Base-by-base conservation (phyloP, 2,329 filamentous ascomycete species). In the Thielaviopsis euricoi region DNA sequence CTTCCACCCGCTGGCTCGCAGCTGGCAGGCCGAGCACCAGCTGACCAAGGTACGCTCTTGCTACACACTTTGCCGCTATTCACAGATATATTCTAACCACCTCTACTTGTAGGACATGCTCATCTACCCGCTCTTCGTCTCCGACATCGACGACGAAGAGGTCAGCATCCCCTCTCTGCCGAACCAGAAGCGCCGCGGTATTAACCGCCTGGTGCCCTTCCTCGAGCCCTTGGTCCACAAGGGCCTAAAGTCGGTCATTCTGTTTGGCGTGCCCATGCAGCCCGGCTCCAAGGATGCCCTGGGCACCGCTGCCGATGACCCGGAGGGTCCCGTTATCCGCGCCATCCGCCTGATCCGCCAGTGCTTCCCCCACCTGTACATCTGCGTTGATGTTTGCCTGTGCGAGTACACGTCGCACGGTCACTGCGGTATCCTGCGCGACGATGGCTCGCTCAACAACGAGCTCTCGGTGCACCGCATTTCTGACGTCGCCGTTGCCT, bases 401-500 rank as follows among this genome's bases (percentile, higher is more conserved):
- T 98, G 93, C 79, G 93, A 98, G 73, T 98, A 98, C 74, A 98
- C 93, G 0, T 93, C 87, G 6, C 93, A 98, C 70, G 93, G 93
- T 51, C 93, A 98, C 75, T 98, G 93, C 68, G 93, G 93, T 56
- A 96, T 98, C 65, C 78, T 98, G 52, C 83, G 89, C 59, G 89
- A 96, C 64, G 93, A 98, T 68, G 89, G 89, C 62, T 86, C 83
- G 62, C 78, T 98, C 61, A 95, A 97, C 78, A 97, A 98, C 68
- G 82, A 85, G 62, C 80, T 95, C 52, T 95, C 89, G 2, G 89
- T 97, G 9, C 91, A 97, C 67, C 85, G 93, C 62, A 90, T 98
- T 65, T 91, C 87, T 3, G 90, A 97, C 69, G 91, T 97, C n/a
- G 91, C 93, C n/a, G 78, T 97, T 63, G 88, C 91, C 37, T 98